Evolutionary conservation across 177 flowering plant species (phyloP).

Genomic region (Vitis hybrid): DNA sequence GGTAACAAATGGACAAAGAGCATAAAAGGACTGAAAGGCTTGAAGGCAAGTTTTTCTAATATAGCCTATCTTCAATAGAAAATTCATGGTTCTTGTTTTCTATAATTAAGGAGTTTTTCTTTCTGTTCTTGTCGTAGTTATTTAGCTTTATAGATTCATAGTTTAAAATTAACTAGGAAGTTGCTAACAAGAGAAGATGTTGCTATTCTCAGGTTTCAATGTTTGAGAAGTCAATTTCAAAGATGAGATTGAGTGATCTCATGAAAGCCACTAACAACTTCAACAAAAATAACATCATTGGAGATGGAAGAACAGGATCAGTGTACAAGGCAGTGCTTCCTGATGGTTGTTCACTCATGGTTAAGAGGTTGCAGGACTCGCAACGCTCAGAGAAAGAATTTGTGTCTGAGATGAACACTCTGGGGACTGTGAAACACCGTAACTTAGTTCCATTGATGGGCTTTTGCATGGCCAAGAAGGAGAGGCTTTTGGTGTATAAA

Average conservation of each 20-base stretch:
- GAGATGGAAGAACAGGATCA: slow-evolving; percentile 13
- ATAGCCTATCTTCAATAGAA: not conserved
- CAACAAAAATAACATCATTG: slow-evolving; percentile 22
- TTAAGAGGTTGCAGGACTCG: slow-evolving; percentile 21
- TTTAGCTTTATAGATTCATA: not conserved
- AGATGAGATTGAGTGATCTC: slow-evolving; percentile 19
- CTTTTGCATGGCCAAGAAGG: slow-evolving; percentile 23
- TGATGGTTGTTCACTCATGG: slow-evolving; percentile 2
- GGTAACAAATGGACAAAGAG: slow-evolving; percentile 70
- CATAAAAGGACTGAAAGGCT: slow-evolving; percentile 49
- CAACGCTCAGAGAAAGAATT: slow-evolving; percentile 18
- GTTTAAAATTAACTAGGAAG: not conserved
- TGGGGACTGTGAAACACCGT: slow-evolving; percentile 16
- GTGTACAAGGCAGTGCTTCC: slow-evolving; percentile 15
- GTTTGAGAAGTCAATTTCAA: slow-evolving; percentile 18
- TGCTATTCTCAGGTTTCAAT: slow-evolving; percentile 14
- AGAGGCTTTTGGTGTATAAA: slow-evolving; percentile 28
- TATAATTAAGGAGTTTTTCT: not conserved
- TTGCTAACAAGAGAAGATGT: not conserved
- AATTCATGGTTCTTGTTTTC: not conserved
- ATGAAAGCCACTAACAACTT: slow-evolving; percentile 21
- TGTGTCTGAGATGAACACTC: slow-evolving; percentile 16
- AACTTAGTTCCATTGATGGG: slow-evolving; percentile 28
- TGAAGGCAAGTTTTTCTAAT: slow-evolving; percentile 42
- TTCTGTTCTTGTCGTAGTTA: not conserved